These are phyloP conservation scores for Ramichloridium luteum DNA, from an alignment of 2,329 filamentous ascomycete species.

Conservation along the genomic window DNA sequence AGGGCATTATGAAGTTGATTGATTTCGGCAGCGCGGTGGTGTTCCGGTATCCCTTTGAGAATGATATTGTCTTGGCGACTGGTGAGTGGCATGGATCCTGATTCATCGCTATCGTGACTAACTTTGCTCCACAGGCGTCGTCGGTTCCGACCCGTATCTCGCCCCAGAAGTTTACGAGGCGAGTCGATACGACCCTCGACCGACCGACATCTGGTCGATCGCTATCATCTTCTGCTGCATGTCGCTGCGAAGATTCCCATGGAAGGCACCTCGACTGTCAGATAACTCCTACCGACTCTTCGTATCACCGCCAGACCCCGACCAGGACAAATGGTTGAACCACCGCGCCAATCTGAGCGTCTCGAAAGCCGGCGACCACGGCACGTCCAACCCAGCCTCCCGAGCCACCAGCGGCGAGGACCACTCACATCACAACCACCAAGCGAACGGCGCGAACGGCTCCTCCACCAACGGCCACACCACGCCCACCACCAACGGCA, in stretches of 20 bases:
- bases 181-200: slow-evolving; percentile 83
- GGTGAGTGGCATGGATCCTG: slow-evolving; percentile 45
- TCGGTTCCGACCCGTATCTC: slow-evolving; percentile 86
- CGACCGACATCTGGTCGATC: slow-evolving; percentile 93
- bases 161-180: slow-evolving; percentile 94
- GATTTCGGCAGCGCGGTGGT: slow-evolving; percentile 97
- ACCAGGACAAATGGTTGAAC: slow-evolving; percentile 27
- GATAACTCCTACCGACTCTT: slow-evolving; percentile 96
- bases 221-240: slow-evolving; percentile 99
- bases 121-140: slow-evolving; percentile 44
- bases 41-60: slow-evolving; percentile 95
- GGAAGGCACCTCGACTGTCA: slow-evolving; percentile 83
- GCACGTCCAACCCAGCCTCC: slow-evolving; percentile 21
- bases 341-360: too few relatives aligned
- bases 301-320: slow-evolving; percentile 69
- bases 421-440: slow-evolving; percentile 14
- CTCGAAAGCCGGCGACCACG: slow-evolving; percentile 20
- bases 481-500: slow-evolving; percentile 24
- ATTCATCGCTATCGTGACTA: neutral
- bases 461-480: neutral
- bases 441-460: neutral
- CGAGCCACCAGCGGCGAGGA: slow-evolving; percentile 15
- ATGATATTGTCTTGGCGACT: slow-evolving; percentile 65
- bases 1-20: slow-evolving; percentile 98
- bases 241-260: slow-evolving; percentile 87